Evolutionary conservation across 352 stramenopile species (phyloP).

Genomic region (Albugo laibachii): DNA sequence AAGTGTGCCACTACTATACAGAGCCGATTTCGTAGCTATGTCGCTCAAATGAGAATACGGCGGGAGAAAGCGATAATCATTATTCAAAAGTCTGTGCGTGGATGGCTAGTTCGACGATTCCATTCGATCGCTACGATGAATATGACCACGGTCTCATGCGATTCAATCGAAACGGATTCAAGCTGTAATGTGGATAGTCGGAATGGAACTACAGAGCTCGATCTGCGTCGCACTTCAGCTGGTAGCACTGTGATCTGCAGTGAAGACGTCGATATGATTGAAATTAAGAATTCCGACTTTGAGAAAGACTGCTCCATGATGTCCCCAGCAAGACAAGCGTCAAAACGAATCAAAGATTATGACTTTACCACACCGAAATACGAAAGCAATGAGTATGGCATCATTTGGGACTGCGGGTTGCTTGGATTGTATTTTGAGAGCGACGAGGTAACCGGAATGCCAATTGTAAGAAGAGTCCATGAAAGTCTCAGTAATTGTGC

Average conservation of each 20-base stretch:
- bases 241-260: no score
- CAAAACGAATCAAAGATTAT: no score
- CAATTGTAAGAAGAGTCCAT: conserved; percentile 71
- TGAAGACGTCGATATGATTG: no score
- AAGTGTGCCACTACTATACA: conserved; percentile 31
- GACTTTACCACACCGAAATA: no score
- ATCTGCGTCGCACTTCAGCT: no score
- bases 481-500: conserved; percentile 74
- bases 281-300: no score
- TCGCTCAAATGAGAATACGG: conserved; percentile 20
- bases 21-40: conserved; percentile 19
- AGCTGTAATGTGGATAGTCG: no score
- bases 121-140: conserved; percentile 39
- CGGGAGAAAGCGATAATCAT: conserved; percentile 22
- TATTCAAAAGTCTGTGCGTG: conserved; percentile 64
- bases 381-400: conserved; percentile 43
- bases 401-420: conserved; percentile 72
- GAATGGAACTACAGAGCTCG: no score
- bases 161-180: no score
- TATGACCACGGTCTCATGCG: no score
- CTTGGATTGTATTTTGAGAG: conserved; percentile 75
- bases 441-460: conserved; percentile 57
- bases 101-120: conserved; percentile 60
- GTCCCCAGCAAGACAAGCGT: no score
- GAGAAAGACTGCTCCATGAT: no score